Percentiles rank a stretch among this genome's conserved stretches.
Conservation (phyloP, 208 protist species). For the Phytomonas sp. region DNA sequence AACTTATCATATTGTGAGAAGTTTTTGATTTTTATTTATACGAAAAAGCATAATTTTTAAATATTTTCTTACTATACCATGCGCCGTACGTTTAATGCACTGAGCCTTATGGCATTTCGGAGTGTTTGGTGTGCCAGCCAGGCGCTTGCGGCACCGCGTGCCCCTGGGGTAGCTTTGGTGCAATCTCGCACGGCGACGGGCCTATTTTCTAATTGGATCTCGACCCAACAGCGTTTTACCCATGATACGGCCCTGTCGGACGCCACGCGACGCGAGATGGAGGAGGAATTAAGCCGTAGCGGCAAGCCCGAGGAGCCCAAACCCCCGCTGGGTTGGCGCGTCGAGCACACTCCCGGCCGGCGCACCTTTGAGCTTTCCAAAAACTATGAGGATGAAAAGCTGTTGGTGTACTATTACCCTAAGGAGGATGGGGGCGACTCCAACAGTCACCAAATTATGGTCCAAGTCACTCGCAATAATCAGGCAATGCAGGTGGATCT, state of each 20-base stretch:
- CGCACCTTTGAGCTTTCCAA: constrained; percentile 56
- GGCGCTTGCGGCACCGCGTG: constrained; percentile 1
- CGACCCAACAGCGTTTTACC: constrained; percentile 38
- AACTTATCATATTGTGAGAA: background rate
- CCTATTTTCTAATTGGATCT: constrained; percentile 3
- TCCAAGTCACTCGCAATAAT: constrained; percentile 45
- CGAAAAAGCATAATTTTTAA: background rate
- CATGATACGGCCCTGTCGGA: constrained; percentile 45
- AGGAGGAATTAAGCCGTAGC: constrained; percentile 74
- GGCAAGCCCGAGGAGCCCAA: constrained; percentile 66
- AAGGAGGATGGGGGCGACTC: constrained; percentile 34
- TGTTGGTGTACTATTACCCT: constrained; percentile 58
- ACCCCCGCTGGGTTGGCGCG: constrained; percentile 60
- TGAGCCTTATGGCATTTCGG: constrained; percentile 17
- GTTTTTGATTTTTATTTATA: background rate
- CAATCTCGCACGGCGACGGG: background rate
- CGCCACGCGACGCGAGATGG: constrained; percentile 55
- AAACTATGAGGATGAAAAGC: constrained; percentile 70
- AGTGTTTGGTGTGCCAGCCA: constrained; percentile 13
- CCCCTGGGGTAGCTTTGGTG: background rate
- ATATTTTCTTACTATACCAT: constrained; percentile 1
- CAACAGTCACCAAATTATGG: constrained; percentile 48
- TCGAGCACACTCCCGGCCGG: constrained; percentile 57
- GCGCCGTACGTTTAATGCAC: constrained; percentile 18
- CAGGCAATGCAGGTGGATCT: constrained; percentile 62